A percentile compares a stretch with the other conserved stretches of the same genome.
phyloP scores from a whole-genome alignment of 768 basidiomycete species.

The Boletus vermiculosoides region DNA sequence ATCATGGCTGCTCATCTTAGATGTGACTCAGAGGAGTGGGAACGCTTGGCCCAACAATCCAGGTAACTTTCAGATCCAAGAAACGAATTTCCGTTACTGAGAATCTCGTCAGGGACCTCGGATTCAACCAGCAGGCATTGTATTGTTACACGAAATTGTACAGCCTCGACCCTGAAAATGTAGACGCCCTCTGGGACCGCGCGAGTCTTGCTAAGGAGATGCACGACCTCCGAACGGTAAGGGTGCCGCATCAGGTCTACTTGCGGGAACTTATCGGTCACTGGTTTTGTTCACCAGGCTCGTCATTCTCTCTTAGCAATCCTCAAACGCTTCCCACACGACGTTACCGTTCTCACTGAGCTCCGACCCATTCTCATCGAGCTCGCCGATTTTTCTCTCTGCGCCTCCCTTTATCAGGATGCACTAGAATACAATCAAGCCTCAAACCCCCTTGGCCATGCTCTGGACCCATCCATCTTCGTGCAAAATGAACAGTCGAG shows the following conservation, averaged over 20 bases:
- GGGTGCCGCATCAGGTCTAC: not conserved
- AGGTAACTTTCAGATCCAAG: constrained; percentile 45
- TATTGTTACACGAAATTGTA: not conserved
- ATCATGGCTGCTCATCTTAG: constrained; percentile 62
- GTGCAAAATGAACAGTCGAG: constrained; percentile 3
- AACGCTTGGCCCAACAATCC: constrained; percentile 69
- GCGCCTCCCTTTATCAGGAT: not conserved
- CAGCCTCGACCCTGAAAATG: not conserved
- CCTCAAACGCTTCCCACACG: constrained; percentile 41
- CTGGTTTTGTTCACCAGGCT: not conserved
- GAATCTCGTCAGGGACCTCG: constrained; percentile 28
- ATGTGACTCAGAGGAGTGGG: constrained; percentile 84
- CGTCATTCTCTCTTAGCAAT: constrained; percentile 1
- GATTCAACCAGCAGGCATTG: not conserved
- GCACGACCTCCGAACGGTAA: not conserved
- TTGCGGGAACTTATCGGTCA: not conserved
- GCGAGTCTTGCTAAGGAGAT: not conserved
- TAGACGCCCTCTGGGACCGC: not conserved
- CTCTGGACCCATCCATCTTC: constrained; percentile 10
- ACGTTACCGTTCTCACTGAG: constrained; percentile 75
- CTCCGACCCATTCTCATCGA: constrained; percentile 43
- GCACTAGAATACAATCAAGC: not conserved
- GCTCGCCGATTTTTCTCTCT: not conserved
- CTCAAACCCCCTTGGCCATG: not conserved
- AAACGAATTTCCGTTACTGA: constrained; percentile 62